Conservation (phyloP, 1,139 yeast species). For the Suhomyces taliae region DNA sequence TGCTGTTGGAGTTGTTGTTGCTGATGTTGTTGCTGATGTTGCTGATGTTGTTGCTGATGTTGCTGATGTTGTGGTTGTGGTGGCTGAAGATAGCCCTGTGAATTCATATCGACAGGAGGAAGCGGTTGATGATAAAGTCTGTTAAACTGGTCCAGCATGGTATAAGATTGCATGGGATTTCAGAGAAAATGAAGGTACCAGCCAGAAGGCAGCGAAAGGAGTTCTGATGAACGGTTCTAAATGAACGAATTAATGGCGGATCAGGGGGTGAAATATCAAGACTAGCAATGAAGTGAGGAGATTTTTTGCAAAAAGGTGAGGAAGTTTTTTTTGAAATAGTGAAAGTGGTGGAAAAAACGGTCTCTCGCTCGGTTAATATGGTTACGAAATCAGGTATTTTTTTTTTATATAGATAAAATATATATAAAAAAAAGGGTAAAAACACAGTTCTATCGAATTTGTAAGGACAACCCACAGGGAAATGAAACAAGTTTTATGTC, state of each 20-base stretch:
- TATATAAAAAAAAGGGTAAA: too few species aligned
- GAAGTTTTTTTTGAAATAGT: neutral
- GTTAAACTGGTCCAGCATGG: slow-evolving; percentile 6
- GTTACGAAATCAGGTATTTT: neutral
- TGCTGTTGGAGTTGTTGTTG: slow-evolving; percentile 2
- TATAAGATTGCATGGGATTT: neutral
- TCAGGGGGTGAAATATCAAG: too few species aligned
- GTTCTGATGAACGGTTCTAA: too few species aligned
- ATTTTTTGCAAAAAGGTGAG: neutral
- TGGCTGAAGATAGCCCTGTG: too few species aligned
- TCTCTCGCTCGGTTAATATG: neutral
- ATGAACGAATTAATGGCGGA: too few species aligned
- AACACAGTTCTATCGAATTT: too few species aligned
- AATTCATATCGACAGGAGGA: neutral
- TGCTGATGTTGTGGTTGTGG: neutral
- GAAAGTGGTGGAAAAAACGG: neutral
- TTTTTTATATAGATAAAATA: too few species aligned
- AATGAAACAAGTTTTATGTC: neutral
- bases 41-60: neutral
- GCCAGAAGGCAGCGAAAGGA: neutral
- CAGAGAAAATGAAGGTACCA: neutral
- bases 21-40: slow-evolving; percentile 1
- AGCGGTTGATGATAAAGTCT: neutral
- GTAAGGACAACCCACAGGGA: neutral
- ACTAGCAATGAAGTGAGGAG: too few species aligned